These are phyloP conservation scores for Diatrype stigma DNA, from an alignment of 2,329 filamentous ascomycete genomes.

Conservation along the genomic window DNA sequence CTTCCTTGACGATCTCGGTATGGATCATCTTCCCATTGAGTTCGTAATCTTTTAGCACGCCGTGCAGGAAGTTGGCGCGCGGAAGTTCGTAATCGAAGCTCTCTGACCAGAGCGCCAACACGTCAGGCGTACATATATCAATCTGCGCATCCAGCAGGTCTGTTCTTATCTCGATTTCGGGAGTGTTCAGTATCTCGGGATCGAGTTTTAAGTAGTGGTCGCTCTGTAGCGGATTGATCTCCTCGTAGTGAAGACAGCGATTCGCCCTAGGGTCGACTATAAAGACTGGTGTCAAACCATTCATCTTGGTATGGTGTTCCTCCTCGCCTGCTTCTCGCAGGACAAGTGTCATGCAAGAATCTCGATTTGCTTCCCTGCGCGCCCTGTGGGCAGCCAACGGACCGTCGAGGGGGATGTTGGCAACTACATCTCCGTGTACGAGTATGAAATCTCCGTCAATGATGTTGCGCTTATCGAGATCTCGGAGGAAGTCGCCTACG, in stretches of 20 bases:
- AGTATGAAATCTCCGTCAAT: slow-evolving; percentile 89
- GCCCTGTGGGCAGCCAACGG: slow-evolving; percentile 76
- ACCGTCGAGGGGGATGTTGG: slow-evolving; percentile 79
- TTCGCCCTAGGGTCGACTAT: slow-evolving; percentile 76
- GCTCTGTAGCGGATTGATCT: slow-evolving; percentile 67
- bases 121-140: slow-evolving; percentile 95
- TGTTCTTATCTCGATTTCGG: slow-evolving; percentile 75
- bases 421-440: slow-evolving; percentile 88
- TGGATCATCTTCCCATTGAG: slow-evolving; percentile 97
- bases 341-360: slow-evolving; percentile 97
- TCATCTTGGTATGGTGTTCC: slow-evolving; percentile 71
- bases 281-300: slow-evolving; percentile 75
- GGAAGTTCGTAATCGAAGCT: slow-evolving; percentile 96
- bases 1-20: slow-evolving; percentile 75
- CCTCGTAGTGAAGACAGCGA: slow-evolving; percentile 89
- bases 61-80: slow-evolving; percentile 82
- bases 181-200: slow-evolving; percentile 67
- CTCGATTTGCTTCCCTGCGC: slow-evolving; percentile 77
- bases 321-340: slow-evolving; percentile 69
- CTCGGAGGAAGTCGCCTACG: slow-evolving; percentile 89
- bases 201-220: slow-evolving; percentile 70
- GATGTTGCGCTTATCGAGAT: slow-evolving; percentile 80
- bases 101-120: slow-evolving; percentile 91
- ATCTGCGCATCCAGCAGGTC: slow-evolving; percentile 93
- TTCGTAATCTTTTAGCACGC: slow-evolving; percentile 94